Percentiles rank a stretch among this genome's conserved stretches.
phyloP scores from a whole-genome alignment of 169 alveolate genomes.

The Plasmodium ovale region DNA sequence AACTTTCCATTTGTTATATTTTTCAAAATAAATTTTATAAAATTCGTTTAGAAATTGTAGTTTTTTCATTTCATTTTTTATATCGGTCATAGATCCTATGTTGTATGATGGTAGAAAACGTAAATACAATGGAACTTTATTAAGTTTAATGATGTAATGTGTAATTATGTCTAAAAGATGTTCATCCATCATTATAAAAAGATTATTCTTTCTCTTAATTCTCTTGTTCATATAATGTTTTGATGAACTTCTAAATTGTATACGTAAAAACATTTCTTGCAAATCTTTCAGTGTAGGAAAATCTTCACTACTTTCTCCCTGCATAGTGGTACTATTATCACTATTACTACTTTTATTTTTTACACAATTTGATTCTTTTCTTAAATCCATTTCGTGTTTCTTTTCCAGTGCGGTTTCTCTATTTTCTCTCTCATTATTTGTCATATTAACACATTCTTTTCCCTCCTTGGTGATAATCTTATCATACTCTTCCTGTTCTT shows the following conservation, averaged over 20 bases:
- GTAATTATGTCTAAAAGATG: constrained; percentile 64
- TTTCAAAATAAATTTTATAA: constrained; percentile 67
- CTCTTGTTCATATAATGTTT: constrained; percentile 19
- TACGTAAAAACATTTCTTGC: constrained; percentile 75
- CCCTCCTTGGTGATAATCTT: neutral
- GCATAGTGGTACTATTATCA: neutral
- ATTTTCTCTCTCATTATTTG: neutral
- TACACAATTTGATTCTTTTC: no score
- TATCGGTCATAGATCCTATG: constrained; percentile 70
- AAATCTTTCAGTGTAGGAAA: constrained; percentile 71
- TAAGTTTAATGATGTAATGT: constrained; percentile 65
- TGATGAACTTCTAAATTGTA: constrained; percentile 69
- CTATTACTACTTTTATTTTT: neutral
- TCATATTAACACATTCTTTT: neutral
- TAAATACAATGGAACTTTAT: constrained; percentile 65
- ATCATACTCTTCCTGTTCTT: neutral
- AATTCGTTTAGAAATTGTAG: constrained; percentile 65
- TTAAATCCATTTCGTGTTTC: neutral
- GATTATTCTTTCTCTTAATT: constrained; percentile 32
- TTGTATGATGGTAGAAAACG: constrained; percentile 71
- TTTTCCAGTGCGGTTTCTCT: neutral
- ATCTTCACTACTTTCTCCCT: constrained; percentile 8
- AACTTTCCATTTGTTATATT: constrained; percentile 75
- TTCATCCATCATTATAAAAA: constrained; percentile 64
- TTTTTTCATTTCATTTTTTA: constrained; percentile 53